phyloP scores from a whole-genome alignment of 116 monocot species.

The Posidonia oceanica region DNA sequence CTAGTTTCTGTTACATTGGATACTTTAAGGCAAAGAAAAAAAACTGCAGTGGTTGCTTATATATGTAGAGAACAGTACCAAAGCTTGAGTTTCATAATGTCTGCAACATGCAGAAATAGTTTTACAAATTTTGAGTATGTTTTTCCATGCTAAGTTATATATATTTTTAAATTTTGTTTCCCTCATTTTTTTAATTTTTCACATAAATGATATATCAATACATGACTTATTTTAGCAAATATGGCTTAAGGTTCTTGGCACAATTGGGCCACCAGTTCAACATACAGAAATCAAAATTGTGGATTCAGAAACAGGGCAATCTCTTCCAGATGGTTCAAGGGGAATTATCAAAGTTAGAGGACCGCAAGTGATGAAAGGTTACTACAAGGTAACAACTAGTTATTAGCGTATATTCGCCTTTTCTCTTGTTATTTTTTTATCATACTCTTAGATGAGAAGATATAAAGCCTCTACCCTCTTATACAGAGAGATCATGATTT shows the following conservation, averaged over 20 bases:
- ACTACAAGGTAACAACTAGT: constrained; percentile 65
- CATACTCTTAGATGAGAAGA: no score
- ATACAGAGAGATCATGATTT: no score
- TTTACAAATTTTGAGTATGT: no score
- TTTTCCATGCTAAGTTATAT: no score
- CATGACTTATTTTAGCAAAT: no score
- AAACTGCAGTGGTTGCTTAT: background rate
- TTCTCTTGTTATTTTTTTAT: background rate
- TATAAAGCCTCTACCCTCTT: no score
- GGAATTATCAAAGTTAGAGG: constrained; percentile 86
- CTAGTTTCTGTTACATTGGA: background rate
- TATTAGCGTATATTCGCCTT: background rate
- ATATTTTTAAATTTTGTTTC: no score
- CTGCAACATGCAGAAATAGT: no score
- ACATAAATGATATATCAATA: no score
- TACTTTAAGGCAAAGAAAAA: background rate
- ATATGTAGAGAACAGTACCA: no score
- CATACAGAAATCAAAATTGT: constrained; percentile 80
- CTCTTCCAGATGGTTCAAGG: constrained; percentile 64
- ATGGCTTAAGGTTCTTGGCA: constrained; percentile 76
- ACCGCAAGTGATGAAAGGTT: constrained; percentile 94
- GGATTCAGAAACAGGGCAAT: constrained; percentile 41
- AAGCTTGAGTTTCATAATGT: background rate
- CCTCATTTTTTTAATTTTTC: no score
- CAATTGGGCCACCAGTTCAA: constrained; percentile 67